Evolutionary conservation across 208 protist genomes (phyloP), one percentile per base, ranked within the genome.

Genomic region (Leishmania guyanensis): DNA sequence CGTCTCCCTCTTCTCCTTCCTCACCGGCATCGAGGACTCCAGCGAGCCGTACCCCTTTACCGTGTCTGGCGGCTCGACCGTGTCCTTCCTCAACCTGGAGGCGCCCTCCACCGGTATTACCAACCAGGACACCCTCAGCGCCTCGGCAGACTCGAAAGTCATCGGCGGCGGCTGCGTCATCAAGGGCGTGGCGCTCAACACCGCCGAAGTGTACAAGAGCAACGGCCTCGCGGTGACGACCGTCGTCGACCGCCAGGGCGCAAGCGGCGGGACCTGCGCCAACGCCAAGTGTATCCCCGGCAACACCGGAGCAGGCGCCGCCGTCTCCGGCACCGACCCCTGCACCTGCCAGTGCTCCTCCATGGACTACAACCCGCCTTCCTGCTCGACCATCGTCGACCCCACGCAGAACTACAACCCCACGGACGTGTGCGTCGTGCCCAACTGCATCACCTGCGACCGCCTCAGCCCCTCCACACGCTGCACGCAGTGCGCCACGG

Each of bases 301-400:
- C 66, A 39, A 80, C 77, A 71, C 50, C 22, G 50, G 17, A 6
- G 9, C 20, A 43, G 65, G 77, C 77, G 3, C 66, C n/a, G 22
- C 65, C 29, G 51, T 26, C 60, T 29, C 22, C 60, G 62, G 5
- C 66, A 48, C 26, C 68, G 29, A n/a, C 22, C 53, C 62, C 58
- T 80, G 77, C 77, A 62, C 75, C 58, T 79, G 75, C 75, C 20
- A 6, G 50, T 80, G 77, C 77, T 46, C 77, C 65, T 36, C 50
- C 77, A 29, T 14, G 22, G 12, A 12, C 50, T 78, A 53, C 75
- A 79, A 51, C 54, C 74, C 74, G 56, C 74, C 74, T 0, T 73
- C 69, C 46, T 53, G 75, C 75, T 62, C 60, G 43, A 12, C 56
- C 56, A 29, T 53, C 62, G 46, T 22, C 60, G 43, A 79, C 62